Conservation (phyloP, 2,329 filamentous ascomycete species). For the Diaporthe sp. region DNA sequence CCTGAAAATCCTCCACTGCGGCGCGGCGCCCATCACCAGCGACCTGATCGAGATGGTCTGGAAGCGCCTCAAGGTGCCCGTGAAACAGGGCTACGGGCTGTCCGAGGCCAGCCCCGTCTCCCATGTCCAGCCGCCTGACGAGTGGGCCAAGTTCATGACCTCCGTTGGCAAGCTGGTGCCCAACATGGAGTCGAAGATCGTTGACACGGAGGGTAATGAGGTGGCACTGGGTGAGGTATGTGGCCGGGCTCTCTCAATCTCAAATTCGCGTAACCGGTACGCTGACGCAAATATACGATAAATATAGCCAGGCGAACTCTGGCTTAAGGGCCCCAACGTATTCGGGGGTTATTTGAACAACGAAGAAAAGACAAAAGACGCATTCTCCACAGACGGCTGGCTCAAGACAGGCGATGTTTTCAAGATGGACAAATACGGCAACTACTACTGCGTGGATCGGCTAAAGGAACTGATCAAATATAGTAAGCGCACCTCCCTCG, state of each 20-base stretch:
- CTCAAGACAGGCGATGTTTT: constrained; percentile 94
- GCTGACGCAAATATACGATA: neutral
- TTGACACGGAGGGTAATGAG: constrained; percentile 70
- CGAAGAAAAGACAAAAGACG: constrained; percentile 75
- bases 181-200: constrained; percentile 85
- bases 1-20: constrained; percentile 87
- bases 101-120: constrained; percentile 88
- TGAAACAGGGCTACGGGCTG: constrained; percentile 95
- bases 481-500: constrained; percentile 54
- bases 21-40: constrained; percentile 84
- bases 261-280: neutral
- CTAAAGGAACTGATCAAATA: constrained; percentile 77
- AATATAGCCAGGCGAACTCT: constrained; percentile 75
- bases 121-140: constrained; percentile 78
- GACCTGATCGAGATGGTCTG: constrained; percentile 85
- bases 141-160: constrained; percentile 83
- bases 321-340: constrained; percentile 83
- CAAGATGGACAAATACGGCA: constrained; percentile 79
- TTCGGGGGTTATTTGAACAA: constrained; percentile 85
- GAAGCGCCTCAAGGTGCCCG: constrained; percentile 78
- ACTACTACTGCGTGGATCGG: constrained; percentile 92
- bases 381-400: constrained; percentile 82
- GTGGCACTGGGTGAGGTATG: constrained; percentile 65
- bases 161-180: constrained; percentile 83
- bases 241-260: neutral